Evolutionary conservation across 768 basidiomycete species (phyloP).

Genomic region (Rhodotorula babjevae): DNA sequence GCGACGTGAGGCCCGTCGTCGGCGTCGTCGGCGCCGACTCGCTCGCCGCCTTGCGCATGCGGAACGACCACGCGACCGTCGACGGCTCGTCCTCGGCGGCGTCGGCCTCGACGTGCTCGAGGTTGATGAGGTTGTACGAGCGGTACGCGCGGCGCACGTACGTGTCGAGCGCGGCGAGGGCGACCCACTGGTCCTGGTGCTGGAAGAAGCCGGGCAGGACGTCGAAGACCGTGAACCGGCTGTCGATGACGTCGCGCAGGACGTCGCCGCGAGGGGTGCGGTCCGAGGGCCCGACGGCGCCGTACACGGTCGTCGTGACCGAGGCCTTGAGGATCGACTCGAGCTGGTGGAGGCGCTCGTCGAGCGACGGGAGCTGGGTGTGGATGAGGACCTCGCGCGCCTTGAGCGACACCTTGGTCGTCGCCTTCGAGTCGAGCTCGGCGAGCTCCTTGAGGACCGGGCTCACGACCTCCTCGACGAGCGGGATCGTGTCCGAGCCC

Average conservation of each 20-base stretch:
- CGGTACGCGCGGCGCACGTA: constrained; percentile 93
- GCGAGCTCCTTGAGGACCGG: constrained; percentile 75
- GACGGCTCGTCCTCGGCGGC: constrained; percentile 67
- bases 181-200: constrained; percentile 75
- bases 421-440: constrained; percentile 84
- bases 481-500: constrained; percentile 66
- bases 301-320: constrained; percentile 80
- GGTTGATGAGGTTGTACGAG: constrained; percentile 80
- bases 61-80: constrained; percentile 90
- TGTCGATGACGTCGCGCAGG: constrained; percentile 88
- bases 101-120: constrained; percentile 94
- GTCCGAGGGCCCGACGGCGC: constrained; percentile 65
- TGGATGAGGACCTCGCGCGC: constrained; percentile 95
- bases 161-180: constrained; percentile 87
- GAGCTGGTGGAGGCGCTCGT: constrained; percentile 90
- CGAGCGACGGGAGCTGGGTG: constrained; percentile 93
- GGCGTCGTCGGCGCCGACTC: constrained; percentile 83
- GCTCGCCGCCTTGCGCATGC: constrained; percentile 66
- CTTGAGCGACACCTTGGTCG: constrained; percentile 84
- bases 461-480: constrained; percentile 69
- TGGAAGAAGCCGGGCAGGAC: constrained; percentile 94
- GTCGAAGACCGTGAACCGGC: constrained; percentile 92
- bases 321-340: constrained; percentile 85
- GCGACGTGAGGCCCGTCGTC: constrained; percentile 43
- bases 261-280: constrained; percentile 77